Percentiles rank a stretch among this genome's conserved stretches.
Conservation (phyloP, 352 stramenopile species). For the Pythium rhizo-oryzae region DNA sequence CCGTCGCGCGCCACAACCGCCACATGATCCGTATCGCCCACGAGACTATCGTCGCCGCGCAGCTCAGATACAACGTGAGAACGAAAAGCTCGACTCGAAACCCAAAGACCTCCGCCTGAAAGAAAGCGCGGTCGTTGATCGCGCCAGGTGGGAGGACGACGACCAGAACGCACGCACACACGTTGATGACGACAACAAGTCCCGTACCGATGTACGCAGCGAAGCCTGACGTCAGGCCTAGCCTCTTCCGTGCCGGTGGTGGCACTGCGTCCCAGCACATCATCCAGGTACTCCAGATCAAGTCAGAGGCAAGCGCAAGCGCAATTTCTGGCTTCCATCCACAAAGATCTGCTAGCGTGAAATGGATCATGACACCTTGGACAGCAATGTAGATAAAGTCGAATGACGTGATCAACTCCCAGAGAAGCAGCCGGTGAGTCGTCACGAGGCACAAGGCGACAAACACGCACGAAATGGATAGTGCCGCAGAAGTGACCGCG, state of each 20-base stretch:
- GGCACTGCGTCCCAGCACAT: conserved; percentile 19
- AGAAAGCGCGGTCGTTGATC: neutral
- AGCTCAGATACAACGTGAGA: conserved; percentile 11
- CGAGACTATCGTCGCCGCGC: neutral
- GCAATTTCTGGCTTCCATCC: neutral
- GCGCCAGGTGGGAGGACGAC: conserved; percentile 6
- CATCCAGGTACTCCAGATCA: conserved; percentile 10
- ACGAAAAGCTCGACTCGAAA: conserved; percentile 1
- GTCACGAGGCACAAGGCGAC: neutral
- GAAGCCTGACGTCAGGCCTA: neutral
- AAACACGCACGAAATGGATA: neutral
- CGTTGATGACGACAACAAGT: neutral
- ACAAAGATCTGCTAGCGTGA: conserved; percentile 3
- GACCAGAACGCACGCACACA: neutral
- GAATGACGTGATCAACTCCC: conserved; percentile 4
- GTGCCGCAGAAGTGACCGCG: neutral
- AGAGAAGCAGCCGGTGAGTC: neutral
- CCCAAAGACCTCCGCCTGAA: neutral
- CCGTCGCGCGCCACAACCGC: neutral
- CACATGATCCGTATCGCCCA: conserved; percentile 13
- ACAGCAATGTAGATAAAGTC: conserved; percentile 6
- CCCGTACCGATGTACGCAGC: conserved; percentile 3
- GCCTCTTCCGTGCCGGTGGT: neutral
- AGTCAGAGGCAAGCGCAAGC: neutral
- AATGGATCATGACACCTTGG: neutral